Base-by-base conservation (phyloP, 768 basidiomycete species). In the Pleurotus ostreatus region DNA sequence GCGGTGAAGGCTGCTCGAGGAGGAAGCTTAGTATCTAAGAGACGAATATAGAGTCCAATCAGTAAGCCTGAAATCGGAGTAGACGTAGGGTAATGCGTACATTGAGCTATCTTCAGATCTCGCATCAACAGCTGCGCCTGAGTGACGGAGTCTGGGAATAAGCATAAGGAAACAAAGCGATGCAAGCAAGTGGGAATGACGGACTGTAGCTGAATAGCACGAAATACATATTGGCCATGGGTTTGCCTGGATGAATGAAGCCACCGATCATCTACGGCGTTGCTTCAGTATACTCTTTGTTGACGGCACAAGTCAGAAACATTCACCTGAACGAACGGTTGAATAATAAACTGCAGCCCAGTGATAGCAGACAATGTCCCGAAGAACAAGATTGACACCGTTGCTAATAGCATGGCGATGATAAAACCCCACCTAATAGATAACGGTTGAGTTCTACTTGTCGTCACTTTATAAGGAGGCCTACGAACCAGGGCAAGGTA, bases 171-270 rank as follows among this genome's bases (percentile, higher is more conserved):
- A 25, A 12, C 45, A 18, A 15, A 12, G 37, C 12, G 9, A 16
- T 45, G 5, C 37, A 34, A 11, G 37, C 22, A 2, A 51, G 13
- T 20, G 40, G 4, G 45, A 5, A 59, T 22, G 44, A 61, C 71
- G 65, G 37, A 78, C 77, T 78, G 60, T 77, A 79, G 49, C 80
- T 71, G 62, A 71, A 79, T 41, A 82, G 67, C 44, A 77, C 70
- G 57, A 80, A 79, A 65, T 85, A 86, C 71, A 88, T 82, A 65
- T 86, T 88, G n/a, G 85, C 84, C 55, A 84, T 80, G 1, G 84
- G 83, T 60, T 79, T 80, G 20, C 84, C 83, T 5, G 84, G 81
- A 61, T 80, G 78, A 25, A 84, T 71, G 34, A 77, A 78, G 2
- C 79, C 80, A n/a, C 78, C 81, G 16, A 83, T 77, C 80, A 84